Evolutionary conservation across 345 rosid genomes (phyloP).

Genomic region (Physaria fendleri): DNA sequence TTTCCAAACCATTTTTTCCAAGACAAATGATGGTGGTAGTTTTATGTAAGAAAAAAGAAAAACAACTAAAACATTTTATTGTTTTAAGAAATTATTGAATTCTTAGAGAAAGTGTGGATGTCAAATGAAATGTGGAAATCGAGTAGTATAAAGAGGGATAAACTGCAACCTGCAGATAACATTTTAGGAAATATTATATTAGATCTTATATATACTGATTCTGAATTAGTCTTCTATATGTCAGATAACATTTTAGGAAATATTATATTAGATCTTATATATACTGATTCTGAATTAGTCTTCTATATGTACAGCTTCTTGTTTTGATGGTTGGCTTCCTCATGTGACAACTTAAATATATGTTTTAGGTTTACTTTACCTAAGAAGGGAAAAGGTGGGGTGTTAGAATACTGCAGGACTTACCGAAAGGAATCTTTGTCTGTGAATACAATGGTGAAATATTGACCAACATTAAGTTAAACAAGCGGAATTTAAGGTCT

Average conservation of each 20-base stretch:
- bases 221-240: not conserved
- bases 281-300: not conserved
- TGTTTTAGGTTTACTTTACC: slow-evolving; percentile 65
- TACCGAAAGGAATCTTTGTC: slow-evolving; percentile 86
- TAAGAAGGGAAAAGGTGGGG: slow-evolving; percentile 85
- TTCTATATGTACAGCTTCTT: not conserved
- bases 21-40: too few relatives aligned
- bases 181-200: not conserved
- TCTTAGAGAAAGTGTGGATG: slow-evolving; percentile 92
- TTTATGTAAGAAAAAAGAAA: too few relatives aligned
- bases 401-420: slow-evolving; percentile 58
- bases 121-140: slow-evolving; percentile 66
- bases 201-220: not conserved
- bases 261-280: not conserved
- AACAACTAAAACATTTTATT: too few relatives aligned
- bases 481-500: slow-evolving; percentile 40
- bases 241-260: too few relatives aligned
- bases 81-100: too few relatives aligned
- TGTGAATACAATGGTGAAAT: slow-evolving; percentile 89
- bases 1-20: too few relatives aligned
- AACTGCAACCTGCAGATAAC: slow-evolving; percentile 59
- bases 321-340: too few relatives aligned
- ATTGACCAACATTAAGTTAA: slow-evolving; percentile 59
- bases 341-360: slow-evolving; percentile 11
- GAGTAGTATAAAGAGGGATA: slow-evolving; percentile 78